Evolutionary conservation across 140 eudicot genomes (phyloP), one percentile per base, ranked within the genome.

Genomic region (Senecio squalidus): DNA sequence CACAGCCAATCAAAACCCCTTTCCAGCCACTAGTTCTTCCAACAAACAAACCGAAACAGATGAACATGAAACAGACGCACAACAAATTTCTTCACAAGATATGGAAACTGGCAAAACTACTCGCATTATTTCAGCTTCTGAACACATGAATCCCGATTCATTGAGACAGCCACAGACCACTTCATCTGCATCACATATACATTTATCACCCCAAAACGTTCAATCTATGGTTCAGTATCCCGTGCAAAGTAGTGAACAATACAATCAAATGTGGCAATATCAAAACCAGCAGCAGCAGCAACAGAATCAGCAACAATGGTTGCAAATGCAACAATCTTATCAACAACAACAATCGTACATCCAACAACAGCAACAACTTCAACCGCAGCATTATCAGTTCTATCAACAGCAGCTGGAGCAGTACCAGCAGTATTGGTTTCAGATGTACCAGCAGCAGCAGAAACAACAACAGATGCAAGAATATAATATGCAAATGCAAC

Each of bases 241-340:
- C 15, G 50, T 63, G 49, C 83, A 61, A 66, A 69, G 61, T 72
- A 66, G 65, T 48, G 89, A 69, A 70, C 79, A 61, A 24, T 33
- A 70, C 52, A 71, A 68, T 67, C 96, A 80, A 60, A 79, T 77
- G 74, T 58, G 67, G 71, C 85, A 79, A 54, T 71, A 71, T 69
- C 82, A 84, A 67, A 80, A 81, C 62, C 85, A 78, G 50, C 84
- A 84, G 20, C 79, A n/a, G 39, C 33, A 81, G 18, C 82, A 78
- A 24, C 94, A 81, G 55, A 70, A 78, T 64, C 83, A 80, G 67
- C 88, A 80, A 63, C 94, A 84, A 63, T 63, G 70, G 73, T 24
- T 75, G 65, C 84, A 73, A 50, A 62, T 71, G 77, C 89, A 81
- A 67, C 85, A 72, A 39, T 74, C 65, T 27, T 72, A 76, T 51